These are phyloP conservation scores for Aphanomyces euteiches DNA, from an alignment of 352 stramenopile species.

Conservation along the genomic window DNA sequence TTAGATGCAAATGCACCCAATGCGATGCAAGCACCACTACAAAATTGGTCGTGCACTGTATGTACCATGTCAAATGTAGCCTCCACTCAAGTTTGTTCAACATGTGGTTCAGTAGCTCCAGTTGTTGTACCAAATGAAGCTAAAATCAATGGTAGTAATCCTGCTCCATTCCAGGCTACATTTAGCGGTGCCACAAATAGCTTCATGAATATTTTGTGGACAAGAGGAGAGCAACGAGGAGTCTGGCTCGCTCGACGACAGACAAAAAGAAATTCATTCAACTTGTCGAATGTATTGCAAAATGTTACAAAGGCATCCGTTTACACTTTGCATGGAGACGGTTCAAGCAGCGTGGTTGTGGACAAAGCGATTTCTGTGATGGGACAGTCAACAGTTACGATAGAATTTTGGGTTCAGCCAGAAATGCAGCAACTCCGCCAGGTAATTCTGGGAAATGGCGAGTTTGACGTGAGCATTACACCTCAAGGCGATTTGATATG, in stretches of 20 bases:
- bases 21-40: conserved; percentile 27
- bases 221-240: conserved; percentile 72
- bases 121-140: conserved; percentile 39
- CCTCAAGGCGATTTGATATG: conserved; percentile 47
- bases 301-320: conserved; percentile 49
- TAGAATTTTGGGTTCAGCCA: conserved; percentile 67
- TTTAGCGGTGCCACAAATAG: conserved; percentile 41
- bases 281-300: conserved; percentile 31
- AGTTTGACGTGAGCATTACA: conserved; percentile 42
- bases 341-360: conserved; percentile 49
- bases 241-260: conserved; percentile 69
- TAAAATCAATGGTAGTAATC: conserved; percentile 54
- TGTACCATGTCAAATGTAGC: conserved; percentile 79
- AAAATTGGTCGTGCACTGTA: conserved; percentile 61
- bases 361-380: conserved; percentile 58
- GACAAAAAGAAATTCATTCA: not conserved
- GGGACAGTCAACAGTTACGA: conserved; percentile 49
- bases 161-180: conserved; percentile 61
- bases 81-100: conserved; percentile 55
- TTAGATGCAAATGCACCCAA: conserved; percentile 36
- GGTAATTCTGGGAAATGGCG: conserved; percentile 26
- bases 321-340: conserved; percentile 56
- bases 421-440: conserved; percentile 22
- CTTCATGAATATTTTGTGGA: conserved; percentile 81
- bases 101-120: conserved; percentile 62